These are phyloP conservation scores for Conticribra guillardii DNA, from an alignment of 108 stramenopile genomes.

Conservation along the genomic window DNA sequence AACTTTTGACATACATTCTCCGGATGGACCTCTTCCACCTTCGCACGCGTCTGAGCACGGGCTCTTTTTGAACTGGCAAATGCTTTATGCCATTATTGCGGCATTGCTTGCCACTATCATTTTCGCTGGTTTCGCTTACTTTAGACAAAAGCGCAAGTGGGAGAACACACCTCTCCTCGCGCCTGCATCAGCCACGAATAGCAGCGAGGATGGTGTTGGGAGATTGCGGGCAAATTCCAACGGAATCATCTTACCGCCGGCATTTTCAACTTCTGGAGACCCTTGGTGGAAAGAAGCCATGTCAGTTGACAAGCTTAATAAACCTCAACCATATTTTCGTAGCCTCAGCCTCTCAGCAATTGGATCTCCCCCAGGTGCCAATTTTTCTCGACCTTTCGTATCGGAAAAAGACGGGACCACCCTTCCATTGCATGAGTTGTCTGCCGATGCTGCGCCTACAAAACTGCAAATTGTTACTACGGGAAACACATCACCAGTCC, in stretches of 20 bases:
- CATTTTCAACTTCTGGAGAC: conserved; percentile 12
- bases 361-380: conserved; percentile 5
- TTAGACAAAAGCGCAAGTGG: conserved; percentile 45
- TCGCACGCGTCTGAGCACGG: conserved; percentile 52
- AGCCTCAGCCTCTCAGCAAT: conserved; percentile 43
- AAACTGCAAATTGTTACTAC: conserved; percentile 1
- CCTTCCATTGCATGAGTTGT: background rate
- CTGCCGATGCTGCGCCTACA: background rate
- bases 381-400: conserved; percentile 9
- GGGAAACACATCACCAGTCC: background rate
- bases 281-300: conserved; percentile 15
- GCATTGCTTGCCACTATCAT: conserved; percentile 3
- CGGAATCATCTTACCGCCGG: conserved; percentile 4
- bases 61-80: conserved; percentile 54
- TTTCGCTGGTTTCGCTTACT: conserved; percentile 20
- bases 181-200: conserved; percentile 23
- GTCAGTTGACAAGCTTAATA: conserved; percentile 13
- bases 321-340: conserved; percentile 16
- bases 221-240: conserved; percentile 13
- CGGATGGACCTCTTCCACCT: conserved; percentile 12
- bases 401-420: conserved; percentile 16
- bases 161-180: conserved; percentile 32
- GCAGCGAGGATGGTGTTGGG: conserved; percentile 21
- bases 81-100: conserved; percentile 16
- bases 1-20: conserved; percentile 5